phyloP scores from a whole-genome alignment of 2,329 filamentous ascomycete genomes.

The Alternaria incomplexa region DNA sequence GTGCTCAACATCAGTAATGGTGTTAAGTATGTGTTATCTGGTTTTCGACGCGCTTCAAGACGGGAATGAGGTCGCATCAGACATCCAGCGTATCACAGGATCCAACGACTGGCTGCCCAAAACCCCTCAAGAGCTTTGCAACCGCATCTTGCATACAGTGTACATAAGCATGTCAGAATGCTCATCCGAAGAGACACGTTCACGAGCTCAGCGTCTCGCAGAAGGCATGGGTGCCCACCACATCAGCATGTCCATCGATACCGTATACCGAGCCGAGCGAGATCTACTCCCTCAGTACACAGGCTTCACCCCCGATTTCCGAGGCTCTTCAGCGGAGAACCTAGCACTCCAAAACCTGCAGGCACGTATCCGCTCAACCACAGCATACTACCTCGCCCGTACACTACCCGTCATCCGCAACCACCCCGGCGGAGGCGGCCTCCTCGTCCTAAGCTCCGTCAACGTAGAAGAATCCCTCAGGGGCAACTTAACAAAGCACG shows the following conservation, averaged over 20 bases:
- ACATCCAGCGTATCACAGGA: conserved; percentile 60
- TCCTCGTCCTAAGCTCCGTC: conserved; percentile 72
- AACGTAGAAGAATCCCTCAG: conserved; percentile 65
- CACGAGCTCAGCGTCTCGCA: not conserved
- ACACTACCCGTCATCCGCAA: conserved; percentile 66
- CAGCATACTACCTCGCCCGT: conserved; percentile 69
- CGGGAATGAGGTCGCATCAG: conserved; percentile 60
- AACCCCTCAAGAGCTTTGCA: conserved; percentile 66
- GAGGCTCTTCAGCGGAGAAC: not conserved
- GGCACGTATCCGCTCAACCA: conserved; percentile 63
- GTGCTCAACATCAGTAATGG: conserved; percentile 45
- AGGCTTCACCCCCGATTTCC: not conserved
- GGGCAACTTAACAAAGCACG: conserved; percentile 72
- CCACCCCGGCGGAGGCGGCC: conserved; percentile 60
- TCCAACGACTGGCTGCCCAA: conserved; percentile 60
- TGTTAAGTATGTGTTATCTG: conserved; percentile 59
- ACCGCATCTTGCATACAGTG: conserved; percentile 62
- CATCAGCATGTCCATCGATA: not conserved
- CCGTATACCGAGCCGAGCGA: not conserved
- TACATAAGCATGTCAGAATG: conserved; percentile 57
- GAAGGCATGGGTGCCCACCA: not conserved
- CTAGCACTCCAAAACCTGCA: conserved; percentile 12
- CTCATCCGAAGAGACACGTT: conserved; percentile 38
- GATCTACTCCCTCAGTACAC: not conserved
- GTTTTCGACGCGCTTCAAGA: conserved; percentile 60